These are phyloP conservation scores for Ogataea glucozyma DNA, from an alignment of 805 yeast genomes.

Conservation along the genomic window DNA sequence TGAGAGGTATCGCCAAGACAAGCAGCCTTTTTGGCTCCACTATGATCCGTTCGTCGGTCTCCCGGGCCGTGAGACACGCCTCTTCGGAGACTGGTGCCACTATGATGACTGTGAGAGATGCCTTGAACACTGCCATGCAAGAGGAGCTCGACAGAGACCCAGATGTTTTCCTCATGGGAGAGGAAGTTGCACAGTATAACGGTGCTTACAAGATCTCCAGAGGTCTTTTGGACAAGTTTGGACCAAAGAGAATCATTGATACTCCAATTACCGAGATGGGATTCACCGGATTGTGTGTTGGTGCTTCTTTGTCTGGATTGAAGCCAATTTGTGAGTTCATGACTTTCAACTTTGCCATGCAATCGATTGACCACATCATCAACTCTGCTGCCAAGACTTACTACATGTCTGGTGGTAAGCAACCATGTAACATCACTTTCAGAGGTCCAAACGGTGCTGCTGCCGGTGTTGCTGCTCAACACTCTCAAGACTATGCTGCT, in stretches of 20 bases:
- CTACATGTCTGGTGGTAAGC: conserved; percentile 99
- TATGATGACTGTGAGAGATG: conserved; percentile 92
- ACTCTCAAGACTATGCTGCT: conserved; percentile 95
- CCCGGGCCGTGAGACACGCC: conserved; percentile 39
- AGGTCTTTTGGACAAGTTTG: conserved; percentile 92
- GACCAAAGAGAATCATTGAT: conserved; percentile 89
- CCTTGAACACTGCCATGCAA: conserved; percentile 89
- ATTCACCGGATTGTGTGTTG: conserved; percentile 91
- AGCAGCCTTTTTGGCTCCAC: conserved; percentile 21
- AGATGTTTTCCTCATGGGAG: conserved; percentile 94
- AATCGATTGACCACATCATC: conserved; percentile 96
- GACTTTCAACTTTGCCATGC: conserved; percentile 99
- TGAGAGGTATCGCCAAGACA: conserved; percentile 7
- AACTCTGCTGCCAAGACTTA: conserved; percentile 98
- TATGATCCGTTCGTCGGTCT: conserved; percentile 27
- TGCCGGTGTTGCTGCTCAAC: conserved; percentile 99
- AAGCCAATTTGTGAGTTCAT: conserved; percentile 97
- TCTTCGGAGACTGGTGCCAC: conserved; percentile 52
- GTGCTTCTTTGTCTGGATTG: conserved; percentile 94
- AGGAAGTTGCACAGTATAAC: conserved; percentile 98
- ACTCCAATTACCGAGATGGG: conserved; percentile 99
- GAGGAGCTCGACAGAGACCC: conserved; percentile 97
- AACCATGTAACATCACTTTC: conserved; percentile 94
- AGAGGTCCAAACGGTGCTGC: conserved; percentile 99
- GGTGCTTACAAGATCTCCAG: conserved; percentile 98